phyloP scores from a whole-genome alignment of 2,329 filamentous ascomycete species.

The Epichloe gansuensis region DNA sequence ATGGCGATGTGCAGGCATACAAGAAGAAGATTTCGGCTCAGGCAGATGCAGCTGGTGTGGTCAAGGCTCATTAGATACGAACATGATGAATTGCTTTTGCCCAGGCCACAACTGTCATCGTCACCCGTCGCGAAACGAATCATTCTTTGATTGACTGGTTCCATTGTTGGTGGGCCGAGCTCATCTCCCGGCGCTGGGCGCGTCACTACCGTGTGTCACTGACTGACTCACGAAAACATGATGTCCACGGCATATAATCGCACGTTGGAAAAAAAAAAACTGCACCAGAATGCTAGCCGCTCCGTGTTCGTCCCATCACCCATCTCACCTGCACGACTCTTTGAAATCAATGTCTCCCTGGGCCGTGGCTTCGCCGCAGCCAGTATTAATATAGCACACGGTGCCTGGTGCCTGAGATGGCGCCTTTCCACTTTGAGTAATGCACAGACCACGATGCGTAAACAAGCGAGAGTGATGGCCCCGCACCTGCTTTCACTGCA shows the following conservation, averaged over 20 bases:
- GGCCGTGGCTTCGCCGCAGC: background rate
- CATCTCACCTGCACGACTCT: background rate
- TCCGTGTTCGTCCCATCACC: background rate
- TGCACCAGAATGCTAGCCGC: background rate
- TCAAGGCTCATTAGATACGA: conserved; percentile 42
- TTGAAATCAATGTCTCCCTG: background rate
- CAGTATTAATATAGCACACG: background rate
- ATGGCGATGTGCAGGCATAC: conserved; percentile 88
- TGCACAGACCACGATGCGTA: conserved; percentile 18
- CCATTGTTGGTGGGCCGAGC: too few species aligned
- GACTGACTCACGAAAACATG: too few species aligned
- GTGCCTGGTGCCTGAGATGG: conserved; percentile 2
- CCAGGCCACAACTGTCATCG: too few species aligned
- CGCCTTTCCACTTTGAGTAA: conserved; percentile 17
- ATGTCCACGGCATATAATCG: too few species aligned
- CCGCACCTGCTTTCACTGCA: conserved; percentile 10
- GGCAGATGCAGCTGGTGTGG: conserved; percentile 78
- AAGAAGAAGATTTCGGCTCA: conserved; percentile 92
- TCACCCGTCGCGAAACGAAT: too few species aligned
- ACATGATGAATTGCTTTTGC: background rate
- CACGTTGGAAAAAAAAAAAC: background rate
- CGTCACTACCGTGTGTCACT: too few species aligned
- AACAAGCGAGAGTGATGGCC: conserved; percentile 23
- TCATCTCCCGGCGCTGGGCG: too few species aligned
- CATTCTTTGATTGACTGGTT: too few species aligned